Conservation (phyloP, 2,329 filamentous ascomycete genomes). For the Beauveria scarabaeidicola region DNA sequence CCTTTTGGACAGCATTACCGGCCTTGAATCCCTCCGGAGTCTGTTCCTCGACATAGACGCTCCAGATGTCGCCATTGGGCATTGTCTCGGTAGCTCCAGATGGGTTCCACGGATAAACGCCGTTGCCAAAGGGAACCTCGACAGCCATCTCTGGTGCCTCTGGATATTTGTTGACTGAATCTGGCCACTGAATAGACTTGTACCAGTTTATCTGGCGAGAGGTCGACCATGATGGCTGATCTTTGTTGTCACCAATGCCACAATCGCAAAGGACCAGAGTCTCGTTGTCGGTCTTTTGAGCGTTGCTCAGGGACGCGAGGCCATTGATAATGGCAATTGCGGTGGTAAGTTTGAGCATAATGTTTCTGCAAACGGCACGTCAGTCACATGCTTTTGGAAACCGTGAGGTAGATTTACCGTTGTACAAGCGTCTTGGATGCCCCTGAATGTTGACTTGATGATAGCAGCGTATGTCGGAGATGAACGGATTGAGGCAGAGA, state of each 20-base stretch:
- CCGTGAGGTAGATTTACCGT: background rate
- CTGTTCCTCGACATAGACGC: conserved; percentile 32
- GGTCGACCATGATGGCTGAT: conserved; percentile 32
- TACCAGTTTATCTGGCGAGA: conserved; percentile 38
- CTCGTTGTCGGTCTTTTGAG: conserved; percentile 24
- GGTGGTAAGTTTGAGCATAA: conserved; percentile 15
- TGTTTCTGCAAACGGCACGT: background rate
- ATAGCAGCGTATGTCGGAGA: background rate
- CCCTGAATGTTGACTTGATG: background rate
- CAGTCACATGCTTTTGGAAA: background rate
- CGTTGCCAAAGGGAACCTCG: conserved; percentile 30
- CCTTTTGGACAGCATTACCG: conserved; percentile 31
- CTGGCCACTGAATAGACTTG: conserved; percentile 28
- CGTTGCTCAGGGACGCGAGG: conserved; percentile 12
- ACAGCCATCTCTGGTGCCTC: conserved; percentile 30
- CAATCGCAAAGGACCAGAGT: conserved; percentile 34
- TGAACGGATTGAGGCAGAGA: background rate
- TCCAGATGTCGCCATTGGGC: conserved; percentile 32
- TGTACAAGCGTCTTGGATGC: background rate
- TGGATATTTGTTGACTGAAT: conserved; percentile 25
- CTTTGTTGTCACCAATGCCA: conserved; percentile 33
- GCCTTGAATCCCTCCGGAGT: conserved; percentile 32
- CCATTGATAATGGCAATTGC: conserved; percentile 6
- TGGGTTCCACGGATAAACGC: conserved; percentile 31
- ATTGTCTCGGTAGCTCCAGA: conserved; percentile 29